Percentiles rank a stretch among this genome's conserved stretches.
These are phyloP conservation scores for Saccharum spontaneum DNA, from an alignment of 176 grass and related monocot species.

Conservation along the genomic window DNA sequence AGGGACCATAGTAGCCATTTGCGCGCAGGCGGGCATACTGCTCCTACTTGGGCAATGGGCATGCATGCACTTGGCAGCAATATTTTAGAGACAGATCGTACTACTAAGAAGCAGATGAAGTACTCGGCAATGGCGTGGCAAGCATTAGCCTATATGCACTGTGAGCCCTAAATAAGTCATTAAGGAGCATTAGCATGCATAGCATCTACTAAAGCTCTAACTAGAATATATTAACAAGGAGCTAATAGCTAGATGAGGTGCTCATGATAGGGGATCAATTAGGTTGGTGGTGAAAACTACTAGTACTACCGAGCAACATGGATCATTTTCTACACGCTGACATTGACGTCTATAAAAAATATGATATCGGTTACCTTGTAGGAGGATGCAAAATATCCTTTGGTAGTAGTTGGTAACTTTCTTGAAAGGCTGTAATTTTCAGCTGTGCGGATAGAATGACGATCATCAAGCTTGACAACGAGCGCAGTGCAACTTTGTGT, in stretches of 20 bases:
- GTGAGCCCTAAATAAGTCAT: neutral
- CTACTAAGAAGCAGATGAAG: constrained; percentile 3
- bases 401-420: constrained; percentile 26
- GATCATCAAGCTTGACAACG: neutral
- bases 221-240: neutral
- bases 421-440: constrained; percentile 36
- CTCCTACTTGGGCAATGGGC: neutral
- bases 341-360: constrained; percentile 14
- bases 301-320: neutral
- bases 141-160: constrained; percentile 21
- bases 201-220: constrained; percentile 34
- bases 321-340: constrained; percentile 5
- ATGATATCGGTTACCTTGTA: constrained; percentile 13
- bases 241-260: constrained; percentile 24
- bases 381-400: constrained; percentile 37
- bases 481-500: neutral
- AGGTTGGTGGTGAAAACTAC: constrained; percentile 45
- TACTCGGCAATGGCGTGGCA: constrained; percentile 46
- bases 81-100: constrained; percentile 25
- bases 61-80: neutral
- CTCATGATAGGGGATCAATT: constrained; percentile 35
- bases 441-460: constrained; percentile 15
- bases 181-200: constrained; percentile 32
- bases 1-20: constrained; percentile 40
- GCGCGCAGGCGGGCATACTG: neutral